A percentile compares a stretch with the other conserved stretches of the same genome.
phyloP scores from a whole-genome alignment of 306 rosid species.

The Vigna unguiculata region DNA sequence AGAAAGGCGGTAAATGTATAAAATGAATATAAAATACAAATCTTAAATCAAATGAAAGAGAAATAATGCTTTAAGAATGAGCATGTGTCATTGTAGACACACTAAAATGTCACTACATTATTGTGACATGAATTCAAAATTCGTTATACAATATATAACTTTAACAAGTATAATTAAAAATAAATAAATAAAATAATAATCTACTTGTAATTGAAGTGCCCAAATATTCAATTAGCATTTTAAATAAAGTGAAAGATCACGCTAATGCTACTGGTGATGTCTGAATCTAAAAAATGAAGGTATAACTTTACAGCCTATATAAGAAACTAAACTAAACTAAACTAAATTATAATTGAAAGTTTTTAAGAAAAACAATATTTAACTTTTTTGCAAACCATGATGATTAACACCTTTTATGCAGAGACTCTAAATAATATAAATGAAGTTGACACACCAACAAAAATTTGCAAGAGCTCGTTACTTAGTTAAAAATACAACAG shows the following conservation, averaged over 20 bases:
- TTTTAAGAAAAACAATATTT: not conserved
- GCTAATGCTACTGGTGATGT: not conserved
- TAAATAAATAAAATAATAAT: too few relatives aligned
- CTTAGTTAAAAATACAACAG: not conserved
- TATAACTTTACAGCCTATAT: not conserved
- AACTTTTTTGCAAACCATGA: not conserved
- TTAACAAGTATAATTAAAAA: not conserved
- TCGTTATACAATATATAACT: not conserved
- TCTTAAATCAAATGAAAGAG: not conserved
- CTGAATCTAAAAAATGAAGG: not conserved
- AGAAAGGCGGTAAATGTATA: not conserved
- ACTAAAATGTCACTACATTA: not conserved
- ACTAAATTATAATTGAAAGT: too few relatives aligned
- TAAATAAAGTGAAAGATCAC: not conserved
- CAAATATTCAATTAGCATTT: not conserved
- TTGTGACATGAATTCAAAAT: not conserved
- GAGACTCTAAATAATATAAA: slow-evolving; percentile 1
- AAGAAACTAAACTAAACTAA: not conserved
- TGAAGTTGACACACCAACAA: not conserved
- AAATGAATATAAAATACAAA: not conserved
- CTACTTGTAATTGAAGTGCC: too few relatives aligned
- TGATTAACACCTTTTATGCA: not conserved
- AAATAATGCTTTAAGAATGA: not conserved
- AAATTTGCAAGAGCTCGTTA: not conserved
- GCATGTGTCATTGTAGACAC: not conserved